Base-by-base conservation (phyloP, 75 land plant genomes). In the Azolla pinnata region DNA sequence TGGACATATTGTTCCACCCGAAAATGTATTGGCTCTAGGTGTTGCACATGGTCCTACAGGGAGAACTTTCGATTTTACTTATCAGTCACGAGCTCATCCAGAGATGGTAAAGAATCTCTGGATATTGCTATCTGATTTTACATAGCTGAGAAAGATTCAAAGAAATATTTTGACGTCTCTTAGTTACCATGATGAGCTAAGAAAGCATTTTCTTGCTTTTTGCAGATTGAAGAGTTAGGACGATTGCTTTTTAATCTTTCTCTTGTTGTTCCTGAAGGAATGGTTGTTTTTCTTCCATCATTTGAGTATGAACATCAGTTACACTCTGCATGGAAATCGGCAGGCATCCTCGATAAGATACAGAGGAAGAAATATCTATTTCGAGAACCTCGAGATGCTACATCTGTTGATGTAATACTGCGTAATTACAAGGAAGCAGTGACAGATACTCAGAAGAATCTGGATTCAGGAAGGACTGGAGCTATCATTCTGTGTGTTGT, bases 191-290 rank as follows among this genome's bases (percentile, higher is more conserved):
- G n/a, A n/a, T n/a, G n/a, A n/a, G n/a, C n/a, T n/a, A n/a, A n/a
- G n/a, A n/a, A n/a, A n/a, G n/a, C n/a, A n/a, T n/a, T n/a, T n/a
- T n/a, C n/a, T n/a, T n/a, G n/a, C n/a, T n/a, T 54, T 30, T 44
- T 55, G n/a, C 81, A 92, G 96, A 81, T 95, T n/a, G 80, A 89
- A 46, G 99, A 95, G 59, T 72, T 95, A 32, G 99, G 99, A 29
- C 81, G 95, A 27, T 55, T 95, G 55, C 64, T 95, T 29, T 76
- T 76, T 69, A 95, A 95, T 73, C 29, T 95, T 33, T 73, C 63
- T 4, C 63, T 81, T 34, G 75, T 95, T 23, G 83, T 95, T 58
- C 99, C 99, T 31, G 91, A 95, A 65, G 99, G 99, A 58, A 73
- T 95, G 31, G 83, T 95, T 34, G 78, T 95, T 19, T 95, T 95